Evolutionary conservation across 1,284 basidiomycete genomes (phyloP), one percentile per base, ranked within the genome.

Genomic region (Ganoderma lucidum): DNA sequence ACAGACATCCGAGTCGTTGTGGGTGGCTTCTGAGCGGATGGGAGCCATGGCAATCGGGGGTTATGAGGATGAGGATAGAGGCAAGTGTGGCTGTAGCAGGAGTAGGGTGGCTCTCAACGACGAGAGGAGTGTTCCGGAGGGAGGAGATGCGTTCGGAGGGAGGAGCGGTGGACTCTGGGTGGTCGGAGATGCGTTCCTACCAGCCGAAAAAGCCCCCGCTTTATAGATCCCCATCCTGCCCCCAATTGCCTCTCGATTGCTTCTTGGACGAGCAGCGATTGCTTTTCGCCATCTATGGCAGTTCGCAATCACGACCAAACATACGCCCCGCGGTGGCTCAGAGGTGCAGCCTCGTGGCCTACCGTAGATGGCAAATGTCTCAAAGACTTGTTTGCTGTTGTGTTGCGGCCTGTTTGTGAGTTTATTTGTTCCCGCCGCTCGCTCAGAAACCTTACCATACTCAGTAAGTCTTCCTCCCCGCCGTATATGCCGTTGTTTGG

Each of bases 391-490:
- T 35, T 56, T 56, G 53, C 30, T 56, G 32, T 56, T 56, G 53
- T 56, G 53, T 56, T 56, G 53, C 30, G 30, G 35, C 30, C 15
- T 56, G 17, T 56, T 56, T 56, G 53, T 56, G 15, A 56, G 53
- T 56, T 56, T 56, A 35, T 32, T 56, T 56, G 53, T 56, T 56
- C 53, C 10, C 53, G 53, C 53, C 53, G 15, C 53, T 35, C 53
- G 53, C 53, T 35, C 53, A 17, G 0, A 35, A 56, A 32, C 5
- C 53, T 35, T 56, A 56, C 53, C 53, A 56, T 56, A 32, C 30
- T 10, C 17, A 19, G 53, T 15, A 35, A 17, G 53, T 56, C 30
- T 32, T 56, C 15, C 53, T 56, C 30, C 23, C 14, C 5, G 14
- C 32, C 28, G 4, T 56, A 35, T 56, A 8, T 56, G 32, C 30